A percentile compares a stretch with the other conserved stretches of the same genome.
Conservation (phyloP, 2,329 filamentous ascomycete species). For the Fusarium fujikuroi region DNA sequence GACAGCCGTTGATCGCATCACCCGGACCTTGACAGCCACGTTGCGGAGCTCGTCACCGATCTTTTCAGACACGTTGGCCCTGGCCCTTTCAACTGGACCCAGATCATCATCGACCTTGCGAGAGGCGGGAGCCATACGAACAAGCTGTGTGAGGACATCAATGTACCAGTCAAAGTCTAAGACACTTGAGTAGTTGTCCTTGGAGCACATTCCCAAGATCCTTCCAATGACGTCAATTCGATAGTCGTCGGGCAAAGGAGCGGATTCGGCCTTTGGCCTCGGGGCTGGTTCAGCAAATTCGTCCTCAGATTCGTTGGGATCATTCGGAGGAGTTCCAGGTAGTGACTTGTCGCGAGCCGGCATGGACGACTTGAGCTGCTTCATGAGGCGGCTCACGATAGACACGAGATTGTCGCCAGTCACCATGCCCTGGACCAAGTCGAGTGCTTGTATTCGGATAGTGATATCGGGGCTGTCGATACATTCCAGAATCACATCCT, state of each 20-base stretch:
- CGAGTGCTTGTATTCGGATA: slow-evolving; percentile 90
- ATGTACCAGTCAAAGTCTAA: slow-evolving; percentile 98
- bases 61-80: slow-evolving; percentile 67
- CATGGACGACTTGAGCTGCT: slow-evolving; percentile 78
- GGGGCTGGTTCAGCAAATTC: slow-evolving; percentile 54
- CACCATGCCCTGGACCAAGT: slow-evolving; percentile 94
- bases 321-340: slow-evolving; percentile 58
- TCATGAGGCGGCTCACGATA: slow-evolving; percentile 87
- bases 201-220: slow-evolving; percentile 89
- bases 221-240: slow-evolving; percentile 82
- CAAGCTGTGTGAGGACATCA: slow-evolving; percentile 85
- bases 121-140: slow-evolving; percentile 73
- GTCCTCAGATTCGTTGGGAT: slow-evolving; percentile 60
- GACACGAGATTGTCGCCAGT: slow-evolving; percentile 84
- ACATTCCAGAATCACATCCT: slow-evolving; percentile 96
- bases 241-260: slow-evolving; percentile 86
- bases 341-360: slow-evolving; percentile 59
- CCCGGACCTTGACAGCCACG: slow-evolving; percentile 89
- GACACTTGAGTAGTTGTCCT: slow-evolving; percentile 86
- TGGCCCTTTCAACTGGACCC: slow-evolving; percentile 44
- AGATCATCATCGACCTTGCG: slow-evolving; percentile 53
- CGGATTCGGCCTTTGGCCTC: slow-evolving; percentile 52
- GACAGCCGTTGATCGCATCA: slow-evolving; percentile 81
- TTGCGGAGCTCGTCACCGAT: slow-evolving; percentile 91
- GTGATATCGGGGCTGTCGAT: slow-evolving; percentile 96